Evolutionary conservation across 768 basidiomycete species (phyloP), one percentile per base, ranked within the genome.

Genomic region (Pleurotus salmoneostramineus): DNA sequence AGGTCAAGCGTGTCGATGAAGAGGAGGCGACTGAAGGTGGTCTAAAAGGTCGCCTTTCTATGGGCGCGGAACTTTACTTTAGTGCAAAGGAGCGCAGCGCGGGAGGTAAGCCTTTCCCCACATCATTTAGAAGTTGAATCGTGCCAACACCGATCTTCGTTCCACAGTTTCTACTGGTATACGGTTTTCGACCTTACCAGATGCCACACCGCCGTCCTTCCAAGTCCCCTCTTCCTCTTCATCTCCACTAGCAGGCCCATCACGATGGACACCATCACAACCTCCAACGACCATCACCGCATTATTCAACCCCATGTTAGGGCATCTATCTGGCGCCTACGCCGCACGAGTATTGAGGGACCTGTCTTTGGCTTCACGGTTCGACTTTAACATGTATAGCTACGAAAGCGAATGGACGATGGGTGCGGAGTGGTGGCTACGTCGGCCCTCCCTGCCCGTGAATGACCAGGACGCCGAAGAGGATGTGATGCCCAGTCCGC

Each of bases 341-440:
- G 88, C 93, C 0, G 93, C 95, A 2, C 89, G 88, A 54, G 87
- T 93, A 6, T 91, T 91, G 4, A 82, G 82, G 10, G 91, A 96
- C 68, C 83, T 98, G 43, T 85, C 93, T 0, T 69, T 98, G 15
- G 91, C 91, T 50, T 89, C 93, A 0, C 85, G 93, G 17, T 98
- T 95, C 67, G 94, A 98, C 68, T 94, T 98, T 74, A 98, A 98
- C 66, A 83, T 95, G 31, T 97, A 98, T 69, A 95, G 92, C 71
- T 98, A 94, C 70, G 93, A 96, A 63, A 95, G 93, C 70, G 95
- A 98, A 69, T 90, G 95, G 89, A 89, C 92, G 7, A 83, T 98
- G 75, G 96, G 96, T 2, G 89, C 91, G 1, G 95, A 98, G 69
- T 97, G 93, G 93, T 97, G 93, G 94, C 81, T 94, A 68, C 82